Percentiles rank a stretch among this genome's conserved stretches.
phyloP scores from a whole-genome alignment of 2,329 filamentous ascomycete genomes.

The Aspergillus cejpii region DNA sequence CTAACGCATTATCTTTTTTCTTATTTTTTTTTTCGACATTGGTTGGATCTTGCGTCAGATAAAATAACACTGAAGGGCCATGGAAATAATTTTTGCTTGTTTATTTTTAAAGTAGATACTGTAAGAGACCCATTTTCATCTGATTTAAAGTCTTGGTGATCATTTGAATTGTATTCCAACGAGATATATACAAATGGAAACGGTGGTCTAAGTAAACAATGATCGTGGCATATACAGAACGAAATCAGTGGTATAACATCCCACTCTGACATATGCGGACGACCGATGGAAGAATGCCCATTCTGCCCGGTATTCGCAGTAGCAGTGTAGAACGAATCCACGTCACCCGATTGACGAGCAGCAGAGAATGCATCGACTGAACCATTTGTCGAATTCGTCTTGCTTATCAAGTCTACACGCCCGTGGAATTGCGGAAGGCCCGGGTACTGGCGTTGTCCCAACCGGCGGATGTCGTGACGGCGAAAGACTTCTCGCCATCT shows the following conservation, averaged over 20 bases:
- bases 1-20: background rate
- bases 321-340: constrained; percentile 8
- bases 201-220: too few species aligned
- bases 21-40: background rate
- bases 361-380: constrained; percentile 25
- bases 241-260: constrained; percentile 13
- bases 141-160: too few species aligned
- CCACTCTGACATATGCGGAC: constrained; percentile 25
- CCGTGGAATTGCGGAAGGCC: constrained; percentile 24
- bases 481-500: constrained; percentile 22
- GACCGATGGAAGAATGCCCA: constrained; percentile 8
- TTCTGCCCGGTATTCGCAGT: constrained; percentile 3
- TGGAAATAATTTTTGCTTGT: too few species aligned
- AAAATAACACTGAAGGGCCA: too few species aligned
- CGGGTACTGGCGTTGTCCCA: constrained; percentile 28
- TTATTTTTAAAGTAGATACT: too few species aligned
- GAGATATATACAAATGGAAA: too few species aligned
- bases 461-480: constrained; percentile 11
- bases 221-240: too few species aligned
- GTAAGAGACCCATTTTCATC: too few species aligned
- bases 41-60: too few species aligned
- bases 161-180: too few species aligned
- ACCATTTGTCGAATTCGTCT: constrained; percentile 13
- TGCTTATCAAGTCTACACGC: constrained; percentile 21
- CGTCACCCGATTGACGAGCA: constrained; percentile 7